Base-by-base conservation (phyloP, 305 asterid species). In the Salvia sclarea region DNA sequence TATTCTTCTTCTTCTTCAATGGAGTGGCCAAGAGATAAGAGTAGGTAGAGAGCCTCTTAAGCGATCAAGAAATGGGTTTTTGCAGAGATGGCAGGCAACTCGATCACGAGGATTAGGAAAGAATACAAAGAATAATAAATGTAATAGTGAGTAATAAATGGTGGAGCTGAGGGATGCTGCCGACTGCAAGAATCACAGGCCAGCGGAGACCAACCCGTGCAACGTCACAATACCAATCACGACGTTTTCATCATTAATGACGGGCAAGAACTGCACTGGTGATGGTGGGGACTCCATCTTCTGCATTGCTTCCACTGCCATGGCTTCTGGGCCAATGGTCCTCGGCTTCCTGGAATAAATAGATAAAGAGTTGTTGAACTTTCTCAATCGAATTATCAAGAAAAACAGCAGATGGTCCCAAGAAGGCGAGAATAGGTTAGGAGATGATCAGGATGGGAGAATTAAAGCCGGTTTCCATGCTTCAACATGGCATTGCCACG, bases 271-370 rank as follows among this genome's bases (percentile, higher is more conserved):
- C 72, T 93, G 97, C 61, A 93, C 98, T 0, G 98, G 88, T 13
- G 97, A 87, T 68, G 98, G 98, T 8, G 95, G 91, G 69, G 98
- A 77, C 73, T 93, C 98, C 98, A 93, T 93, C 84, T 88, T 90
- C 82, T 90, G 83, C 98, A 93, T 90, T 74, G 98, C 98, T 49
- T 85, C 97, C 2, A 83, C 91, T 25, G 97, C 98, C 98, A 93
- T 90, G 37, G 89, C 88, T 37, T 88, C 88, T 1, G 92, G 92
- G 12, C 79, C 78, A 8, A 90, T 90, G 25, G 94, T 90, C 83
- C 98, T 90, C 0, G 97, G 97, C 31, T 84, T 80, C 90, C 98
- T 93, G 92, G 38, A 76, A 76, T 62, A 58, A 38, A 69, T 55
- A 31, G 8, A 68, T 18, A 5, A 25, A 24, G 47, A 13, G 40